Base-by-base conservation (phyloP, 345 rosid species). In the Jatropha curcas region DNA sequence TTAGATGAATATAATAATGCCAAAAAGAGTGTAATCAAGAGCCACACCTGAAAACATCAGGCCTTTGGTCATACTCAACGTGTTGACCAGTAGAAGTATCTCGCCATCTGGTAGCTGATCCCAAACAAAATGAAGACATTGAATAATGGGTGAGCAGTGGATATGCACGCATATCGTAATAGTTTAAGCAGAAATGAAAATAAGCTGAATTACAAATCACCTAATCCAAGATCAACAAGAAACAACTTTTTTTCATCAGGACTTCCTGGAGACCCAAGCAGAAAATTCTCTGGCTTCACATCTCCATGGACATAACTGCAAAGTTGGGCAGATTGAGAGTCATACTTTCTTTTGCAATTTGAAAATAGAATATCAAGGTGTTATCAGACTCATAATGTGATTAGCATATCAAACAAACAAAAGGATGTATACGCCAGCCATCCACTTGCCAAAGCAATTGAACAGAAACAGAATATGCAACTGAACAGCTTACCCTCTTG, bases 21-120 rank as follows among this genome's bases (percentile, higher is more conserved):
- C 41, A 67, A 52, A n/a, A 34, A 52, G 1, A 22, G 34, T n/a
- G n/a, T 37, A 53, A 56, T 33, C 57, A 75, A 48, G 14, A 14
- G 27, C 56, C 34, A 12, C 46, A 90, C 97, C 98, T 90, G 80
- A 94, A 94, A 53, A 94, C 93, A 77, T 94, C 98, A 34, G 98
- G 94, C 81, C 92, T 88, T 82, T 94, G 98, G 78, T 94, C 97
- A 80, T 94, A 94, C 22, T 89, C 97, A 68, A 94, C 97, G 81
- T 94, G 98, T 43, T 68, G 87, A 68, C 97, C 95, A 30, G 92
- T 86, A 71, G 91, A 83, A 11, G 84, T 67, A 77, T 94, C 95
- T 76, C 82, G 86, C 98, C 98, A 94, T 80, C 87, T 86, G 52
- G 98, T 88, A n/a, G 98, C 98, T 94, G 88, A 73, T 79, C 76